Evolutionary conservation across 768 basidiomycete species (phyloP).

Genomic region (Mycena albidolilacea): DNA sequence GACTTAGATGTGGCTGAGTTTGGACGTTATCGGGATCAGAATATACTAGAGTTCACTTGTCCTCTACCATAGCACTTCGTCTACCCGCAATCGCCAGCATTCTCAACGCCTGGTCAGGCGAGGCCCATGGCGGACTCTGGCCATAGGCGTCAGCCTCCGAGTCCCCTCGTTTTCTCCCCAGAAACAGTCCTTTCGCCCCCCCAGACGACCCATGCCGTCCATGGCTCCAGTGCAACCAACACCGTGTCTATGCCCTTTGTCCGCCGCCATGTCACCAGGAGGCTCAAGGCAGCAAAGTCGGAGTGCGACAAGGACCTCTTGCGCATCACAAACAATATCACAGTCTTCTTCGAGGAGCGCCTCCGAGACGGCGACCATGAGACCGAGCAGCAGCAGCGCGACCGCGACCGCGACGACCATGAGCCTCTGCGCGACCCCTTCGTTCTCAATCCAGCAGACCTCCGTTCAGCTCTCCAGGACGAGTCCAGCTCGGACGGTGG

Average conservation of each 20-base stretch:
- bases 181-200: constrained; percentile 72
- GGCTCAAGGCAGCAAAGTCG: constrained; percentile 94
- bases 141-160: constrained; percentile 75
- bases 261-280: constrained; percentile 91
- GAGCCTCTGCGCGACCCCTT: constrained; percentile 76
- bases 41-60: constrained; percentile 15
- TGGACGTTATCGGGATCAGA: too few species aligned
- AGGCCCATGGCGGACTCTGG: constrained; percentile 66
- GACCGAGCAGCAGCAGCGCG: constrained; percentile 72
- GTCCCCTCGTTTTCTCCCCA: constrained; percentile 84
- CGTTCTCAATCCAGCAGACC: constrained; percentile 70
- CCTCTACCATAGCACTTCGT: constrained; percentile 34
- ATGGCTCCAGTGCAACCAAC: constrained; percentile 60
- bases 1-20: constrained; percentile 39
- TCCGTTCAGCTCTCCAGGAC: constrained; percentile 72
- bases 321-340: constrained; percentile 95
- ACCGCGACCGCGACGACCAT: constrained; percentile 60
- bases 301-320: constrained; percentile 97
- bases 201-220: constrained; percentile 57
- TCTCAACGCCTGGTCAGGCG: constrained; percentile 42
- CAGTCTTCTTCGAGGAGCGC: constrained; percentile 93
- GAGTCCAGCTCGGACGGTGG: constrained; percentile 87
- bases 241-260: constrained; percentile 95
- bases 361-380: constrained; percentile 85
- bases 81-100: constrained; percentile 43